Evolutionary conservation across 495 filamentous ascomycete species (phyloP).

Genomic region (Podospora bellae-mahoneyi): DNA sequence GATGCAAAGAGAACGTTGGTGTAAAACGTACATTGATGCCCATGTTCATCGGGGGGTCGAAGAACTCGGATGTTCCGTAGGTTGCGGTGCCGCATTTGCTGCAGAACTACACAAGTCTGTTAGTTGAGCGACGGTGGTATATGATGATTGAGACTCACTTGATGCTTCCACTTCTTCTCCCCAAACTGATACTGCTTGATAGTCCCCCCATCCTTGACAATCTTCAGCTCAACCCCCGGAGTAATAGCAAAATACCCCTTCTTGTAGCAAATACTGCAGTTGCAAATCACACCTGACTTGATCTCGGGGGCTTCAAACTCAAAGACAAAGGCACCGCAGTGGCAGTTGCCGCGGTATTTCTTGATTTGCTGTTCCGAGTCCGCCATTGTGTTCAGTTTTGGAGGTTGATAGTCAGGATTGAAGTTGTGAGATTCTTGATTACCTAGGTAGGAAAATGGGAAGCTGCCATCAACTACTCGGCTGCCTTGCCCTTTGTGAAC

Average conservation of each 20-base stretch:
- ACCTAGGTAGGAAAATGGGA: not conserved
- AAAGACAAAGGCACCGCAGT: conserved; percentile 51
- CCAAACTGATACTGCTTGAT: conserved; percentile 40
- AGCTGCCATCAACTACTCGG: not conserved
- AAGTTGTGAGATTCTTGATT: not conserved
- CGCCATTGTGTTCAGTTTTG: conserved; percentile 17
- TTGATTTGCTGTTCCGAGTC: conserved; percentile 30
- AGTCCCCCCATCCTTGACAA: conserved; percentile 41
- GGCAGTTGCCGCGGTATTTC: conserved; percentile 56
- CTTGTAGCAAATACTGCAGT: conserved; percentile 53
- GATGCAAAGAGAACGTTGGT: not conserved
- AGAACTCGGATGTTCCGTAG: conserved; percentile 12
- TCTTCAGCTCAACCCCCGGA: conserved; percentile 27
- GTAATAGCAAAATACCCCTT: conserved; percentile 43
- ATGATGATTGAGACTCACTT: conserved; percentile 23
- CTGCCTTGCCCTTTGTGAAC: not conserved
- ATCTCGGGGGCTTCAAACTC: conserved; percentile 44
- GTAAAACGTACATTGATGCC: conserved; percentile 27
- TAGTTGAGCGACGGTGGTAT: not conserved
- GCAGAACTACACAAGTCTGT: conserved; percentile 37
- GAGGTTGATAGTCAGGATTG: not conserved
- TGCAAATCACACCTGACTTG: conserved; percentile 39
- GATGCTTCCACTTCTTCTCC: conserved; percentile 30
- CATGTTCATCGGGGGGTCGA: conserved; percentile 6
- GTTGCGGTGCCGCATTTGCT: conserved; percentile 39